Evolutionary conservation across 108 stramenopile species (phyloP).

Genomic region (Aurantiochytrium sp.): DNA sequence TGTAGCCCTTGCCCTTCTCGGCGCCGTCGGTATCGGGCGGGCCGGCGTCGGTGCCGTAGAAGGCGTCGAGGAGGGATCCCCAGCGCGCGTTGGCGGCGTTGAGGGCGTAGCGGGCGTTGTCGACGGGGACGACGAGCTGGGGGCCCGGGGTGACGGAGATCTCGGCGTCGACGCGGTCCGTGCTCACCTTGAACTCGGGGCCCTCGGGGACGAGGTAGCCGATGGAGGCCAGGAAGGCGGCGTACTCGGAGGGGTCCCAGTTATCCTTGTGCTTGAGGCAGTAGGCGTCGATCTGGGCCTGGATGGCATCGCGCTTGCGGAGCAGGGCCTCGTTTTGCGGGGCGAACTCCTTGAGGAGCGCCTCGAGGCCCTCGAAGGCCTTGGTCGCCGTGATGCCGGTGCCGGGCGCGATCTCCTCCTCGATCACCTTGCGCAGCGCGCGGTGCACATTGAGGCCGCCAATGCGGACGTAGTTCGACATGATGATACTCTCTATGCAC

Average conservation of each 20-base stretch:
- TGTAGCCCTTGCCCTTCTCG: slow-evolving; percentile 24
- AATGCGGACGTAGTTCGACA: slow-evolving; percentile 11
- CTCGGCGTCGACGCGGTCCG: slow-evolving; percentile 18
- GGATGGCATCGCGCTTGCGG: neutral
- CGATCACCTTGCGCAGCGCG: neutral
- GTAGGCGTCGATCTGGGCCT: slow-evolving; percentile 16
- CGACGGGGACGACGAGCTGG: slow-evolving; percentile 36
- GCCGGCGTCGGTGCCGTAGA: slow-evolving; percentile 37
- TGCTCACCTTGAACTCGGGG: neutral
- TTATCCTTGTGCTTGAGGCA: neutral
- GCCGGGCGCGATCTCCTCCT: neutral
- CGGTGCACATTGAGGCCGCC: neutral
- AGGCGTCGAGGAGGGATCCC: slow-evolving; percentile 26
- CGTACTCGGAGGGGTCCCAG: neutral
- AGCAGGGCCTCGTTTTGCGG: neutral
- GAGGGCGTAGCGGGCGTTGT: slow-evolving; percentile 38
- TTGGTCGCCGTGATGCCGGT: neutral
- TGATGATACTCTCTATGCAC: neutral
- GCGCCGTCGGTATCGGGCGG: neutral
- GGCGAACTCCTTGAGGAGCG: neutral
- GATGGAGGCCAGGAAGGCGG: slow-evolving; percentile 22
- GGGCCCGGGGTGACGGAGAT: slow-evolving; percentile 27
- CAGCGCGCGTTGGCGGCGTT: slow-evolving; percentile 44
- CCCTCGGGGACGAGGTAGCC: slow-evolving; percentile 19
- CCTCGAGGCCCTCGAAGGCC: neutral